A percentile compares a stretch with the other conserved stretches of the same genome.
Conservation (phyloP, 352 stramenopile species). For the Phytophthora macrochlamydospora region DNA sequence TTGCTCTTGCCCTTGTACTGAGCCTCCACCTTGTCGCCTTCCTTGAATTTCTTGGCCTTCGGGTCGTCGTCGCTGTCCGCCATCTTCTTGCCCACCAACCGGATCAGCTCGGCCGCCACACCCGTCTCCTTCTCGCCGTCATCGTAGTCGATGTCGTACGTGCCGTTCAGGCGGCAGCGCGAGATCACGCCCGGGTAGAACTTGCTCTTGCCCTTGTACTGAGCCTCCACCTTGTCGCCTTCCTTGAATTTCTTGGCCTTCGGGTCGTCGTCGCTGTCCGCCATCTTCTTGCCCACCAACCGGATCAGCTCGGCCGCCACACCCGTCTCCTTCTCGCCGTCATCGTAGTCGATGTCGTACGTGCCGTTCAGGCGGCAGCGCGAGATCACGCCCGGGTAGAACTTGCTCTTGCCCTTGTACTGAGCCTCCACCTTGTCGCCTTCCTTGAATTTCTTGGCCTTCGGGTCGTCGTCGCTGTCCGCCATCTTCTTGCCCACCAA, state of each 20-base stretch:
- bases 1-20: slow-evolving; percentile 22
- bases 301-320: slow-evolving; percentile 20
- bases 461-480: slow-evolving; percentile 20
- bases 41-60: slow-evolving; percentile 21
- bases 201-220: slow-evolving; percentile 23
- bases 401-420: slow-evolving; percentile 23
- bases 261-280: slow-evolving; percentile 18
- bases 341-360: slow-evolving; percentile 23
- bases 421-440: slow-evolving; percentile 20
- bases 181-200: slow-evolving; percentile 21
- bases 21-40: slow-evolving; percentile 20
- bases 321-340: slow-evolving; percentile 22
- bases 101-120: slow-evolving; percentile 19
- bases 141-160: slow-evolving; percentile 23
- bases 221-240: slow-evolving; percentile 20
- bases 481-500: slow-evolving; percentile 9
- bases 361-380: slow-evolving; percentile 19
- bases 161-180: slow-evolving; percentile 18
- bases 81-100: slow-evolving; percentile 11
- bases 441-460: slow-evolving; percentile 21
- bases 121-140: slow-evolving; percentile 22
- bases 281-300: slow-evolving; percentile 9
- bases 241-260: slow-evolving; percentile 22
- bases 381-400: slow-evolving; percentile 19
- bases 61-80: slow-evolving; percentile 18